Base-by-base conservation (phyloP, 441 rosid species). In the Mallotus japonicus region DNA sequence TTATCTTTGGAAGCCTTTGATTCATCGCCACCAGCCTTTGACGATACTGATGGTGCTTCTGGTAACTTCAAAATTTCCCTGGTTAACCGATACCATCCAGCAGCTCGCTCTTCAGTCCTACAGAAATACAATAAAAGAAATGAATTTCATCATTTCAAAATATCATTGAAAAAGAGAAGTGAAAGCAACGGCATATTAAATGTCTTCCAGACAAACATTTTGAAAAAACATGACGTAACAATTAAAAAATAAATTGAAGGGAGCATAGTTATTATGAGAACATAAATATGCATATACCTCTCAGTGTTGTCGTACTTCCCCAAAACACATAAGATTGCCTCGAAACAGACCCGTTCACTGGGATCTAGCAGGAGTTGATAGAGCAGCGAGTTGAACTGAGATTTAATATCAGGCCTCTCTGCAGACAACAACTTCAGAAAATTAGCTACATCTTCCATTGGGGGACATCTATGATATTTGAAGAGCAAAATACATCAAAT, bases 341-440 rank as follows among this genome's bases (percentile, higher is more conserved):
- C 99, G 78, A 92, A 93, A 84, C 99, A 96, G 72, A 96, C 99
- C 82, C 99, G 81, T 88, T 96, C 99, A 79, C 99, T 96, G 66
- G 99, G 99, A 81, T 96, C 99, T 71, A 96, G 86, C 46, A 96
- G 88, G 73, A 96, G 97, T 85, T 93, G 99, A 82, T 93, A 93
- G 73, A 96, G 95, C 76, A 93, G 85, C 40, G 95, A 85, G 83
- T 86, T 93, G 92, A 93, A 96, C 84, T 90, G 97, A 74, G 98
- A 89, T 82, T 88, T 96, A 65, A 90, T 86, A 80, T 89, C 97
- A 49, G 92, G 92, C 87, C 98, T 88, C 83, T 91, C 99, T 93
- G 89, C 72, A 59, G 70, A 74, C 73, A 79, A 77, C 56, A 70
- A 61, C 66, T 44, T 51, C 70, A 72, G 67, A 49, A 79, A 76